Evolutionary conservation across 2,329 filamentous ascomycete species (phyloP).

Genomic region (Cyphellophora europaea): DNA sequence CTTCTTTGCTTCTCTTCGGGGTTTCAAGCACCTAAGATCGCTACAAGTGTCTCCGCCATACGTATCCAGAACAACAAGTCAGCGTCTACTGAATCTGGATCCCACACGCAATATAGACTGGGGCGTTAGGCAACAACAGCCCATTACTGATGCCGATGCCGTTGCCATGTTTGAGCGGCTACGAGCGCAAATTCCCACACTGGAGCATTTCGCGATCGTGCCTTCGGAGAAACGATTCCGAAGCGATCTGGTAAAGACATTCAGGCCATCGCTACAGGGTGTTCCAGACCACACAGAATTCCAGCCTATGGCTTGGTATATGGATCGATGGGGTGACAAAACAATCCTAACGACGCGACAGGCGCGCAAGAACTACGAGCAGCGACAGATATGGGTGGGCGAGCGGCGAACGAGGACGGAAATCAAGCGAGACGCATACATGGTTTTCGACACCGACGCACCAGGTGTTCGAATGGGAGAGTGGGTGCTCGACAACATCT

Average conservation of each 20-base stretch:
- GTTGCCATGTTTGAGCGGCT: constrained; percentile 18
- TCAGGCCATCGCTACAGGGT: constrained; percentile 1
- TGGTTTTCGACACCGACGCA: too few relatives aligned
- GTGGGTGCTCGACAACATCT: too few relatives aligned
- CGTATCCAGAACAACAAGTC: constrained; percentile 1
- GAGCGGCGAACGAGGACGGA: constrained; percentile 14
- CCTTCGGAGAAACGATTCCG: not conserved
- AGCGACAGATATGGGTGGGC: constrained; percentile 18
- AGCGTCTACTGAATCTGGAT: too few relatives aligned
- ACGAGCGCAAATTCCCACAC: constrained; percentile 8
- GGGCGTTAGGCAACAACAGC: too few relatives aligned
- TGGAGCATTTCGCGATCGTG: constrained; percentile 14
- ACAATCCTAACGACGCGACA: constrained; percentile 17
- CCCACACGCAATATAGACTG: too few relatives aligned
- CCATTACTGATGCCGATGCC: constrained; percentile 17
- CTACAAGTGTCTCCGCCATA: constrained; percentile 19
- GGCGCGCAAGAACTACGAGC: constrained; percentile 13
- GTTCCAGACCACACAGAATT: constrained; percentile 2
- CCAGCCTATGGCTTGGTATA: constrained; percentile 18
- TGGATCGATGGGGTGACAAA: constrained; percentile 11
- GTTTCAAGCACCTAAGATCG: constrained; percentile 13
- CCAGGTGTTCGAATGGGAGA: too few relatives aligned
- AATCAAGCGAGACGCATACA: constrained; percentile 10
- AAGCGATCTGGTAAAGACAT: too few relatives aligned
- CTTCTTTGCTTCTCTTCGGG: constrained; percentile 14